Evolutionary conservation across 2,329 filamentous ascomycete genomes (phyloP).

Genomic region (Alternaria viburni): DNA sequence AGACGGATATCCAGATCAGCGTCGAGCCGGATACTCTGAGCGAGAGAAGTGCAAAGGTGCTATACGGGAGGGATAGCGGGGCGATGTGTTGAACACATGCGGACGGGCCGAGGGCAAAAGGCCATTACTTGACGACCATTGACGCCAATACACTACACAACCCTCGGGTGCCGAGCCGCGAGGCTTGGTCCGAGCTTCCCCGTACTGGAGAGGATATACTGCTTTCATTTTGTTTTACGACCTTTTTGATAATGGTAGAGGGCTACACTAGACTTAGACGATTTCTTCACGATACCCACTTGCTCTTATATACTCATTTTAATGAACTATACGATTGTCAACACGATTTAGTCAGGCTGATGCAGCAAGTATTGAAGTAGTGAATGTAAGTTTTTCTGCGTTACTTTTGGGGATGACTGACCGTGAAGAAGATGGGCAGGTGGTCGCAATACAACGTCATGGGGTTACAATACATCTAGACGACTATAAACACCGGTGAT

Average conservation of each 20-base stretch:
- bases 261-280: not conserved
- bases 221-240: not conserved
- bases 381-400: not conserved
- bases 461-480: not conserved
- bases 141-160: not conserved
- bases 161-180: not conserved
- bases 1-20: conserved; percentile 22
- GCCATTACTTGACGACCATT: not conserved
- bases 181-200: not conserved
- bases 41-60: not conserved
- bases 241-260: not conserved
- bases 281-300: not conserved
- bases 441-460: not conserved
- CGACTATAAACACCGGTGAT: not conserved
- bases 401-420: not conserved
- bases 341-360: not conserved
- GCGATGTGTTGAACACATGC: not conserved
- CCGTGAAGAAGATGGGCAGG: not conserved
- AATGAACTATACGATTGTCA: not conserved
- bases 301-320: not conserved
- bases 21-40: conserved; percentile 14
- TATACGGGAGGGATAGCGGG: not conserved
- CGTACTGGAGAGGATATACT: not conserved
- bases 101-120: not conserved
- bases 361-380: not conserved